Conservation (phyloP, 2,329 filamentous ascomycete genomes). For the Fusarium xyrophilum region DNA sequence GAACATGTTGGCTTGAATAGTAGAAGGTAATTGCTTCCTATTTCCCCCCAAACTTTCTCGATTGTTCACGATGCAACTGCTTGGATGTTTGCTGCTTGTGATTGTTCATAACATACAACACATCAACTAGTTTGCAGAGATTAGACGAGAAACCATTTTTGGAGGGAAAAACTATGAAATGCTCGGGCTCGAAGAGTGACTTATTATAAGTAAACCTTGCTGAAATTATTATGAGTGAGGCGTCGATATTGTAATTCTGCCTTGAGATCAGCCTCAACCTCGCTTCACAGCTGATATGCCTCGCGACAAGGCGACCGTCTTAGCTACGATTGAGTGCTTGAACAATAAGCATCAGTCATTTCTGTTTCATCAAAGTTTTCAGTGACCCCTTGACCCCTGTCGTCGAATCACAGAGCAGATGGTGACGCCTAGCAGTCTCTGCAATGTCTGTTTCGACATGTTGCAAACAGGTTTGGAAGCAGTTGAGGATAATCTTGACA, state of each 20-base stretch:
- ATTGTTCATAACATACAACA: not conserved
- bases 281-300: not conserved
- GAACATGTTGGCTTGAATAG: accelerated
- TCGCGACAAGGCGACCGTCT: not conserved
- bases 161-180: too few species aligned
- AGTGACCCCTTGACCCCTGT: accelerated
- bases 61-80: not conserved
- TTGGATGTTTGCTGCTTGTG: not conserved
- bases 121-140: too few species aligned
- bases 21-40: accelerated
- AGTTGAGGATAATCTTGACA: not conserved
- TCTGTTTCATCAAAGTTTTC: not conserved
- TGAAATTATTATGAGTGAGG: not conserved
- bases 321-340: not conserved
- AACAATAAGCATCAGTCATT: accelerated
- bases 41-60: accelerated
- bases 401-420: not conserved
- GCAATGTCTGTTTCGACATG: not conserved
- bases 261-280: not conserved
- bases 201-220: accelerated
- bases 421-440: not conserved
- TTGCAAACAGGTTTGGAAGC: not conserved
- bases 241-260: not conserved
- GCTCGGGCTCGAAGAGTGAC: too few species aligned
- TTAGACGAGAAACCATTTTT: too few species aligned